These are phyloP conservation scores for Pythium phragmitis DNA, from an alignment of 352 stramenopile species.

Conservation along the genomic window DNA sequence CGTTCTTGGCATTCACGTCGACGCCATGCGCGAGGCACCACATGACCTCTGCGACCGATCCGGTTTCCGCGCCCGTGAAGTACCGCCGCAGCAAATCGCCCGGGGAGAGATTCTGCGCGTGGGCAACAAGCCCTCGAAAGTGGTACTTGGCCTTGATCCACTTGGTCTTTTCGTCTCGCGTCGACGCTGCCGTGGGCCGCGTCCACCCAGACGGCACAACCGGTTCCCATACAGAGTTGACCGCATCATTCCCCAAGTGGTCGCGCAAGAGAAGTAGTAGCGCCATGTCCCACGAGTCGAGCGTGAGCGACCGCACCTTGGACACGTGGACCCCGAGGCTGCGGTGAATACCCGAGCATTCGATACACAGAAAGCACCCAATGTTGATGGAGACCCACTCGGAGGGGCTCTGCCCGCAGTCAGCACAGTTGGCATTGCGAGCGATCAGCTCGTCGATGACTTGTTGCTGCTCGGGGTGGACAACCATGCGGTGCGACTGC, in stretches of 20 bases:
- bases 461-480: slow-evolving; percentile 79
- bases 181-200: slow-evolving; percentile 43
- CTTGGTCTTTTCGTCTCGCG: slow-evolving; percentile 72
- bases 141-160: slow-evolving; percentile 89
- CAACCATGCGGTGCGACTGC: slow-evolving; percentile 73
- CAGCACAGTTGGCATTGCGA: slow-evolving; percentile 60
- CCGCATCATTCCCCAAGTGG: slow-evolving; percentile 61
- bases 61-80: slow-evolving; percentile 37
- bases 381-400: slow-evolving; percentile 98
- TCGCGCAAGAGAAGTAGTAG: slow-evolving; percentile 63
- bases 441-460: slow-evolving; percentile 62
- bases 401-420: slow-evolving; percentile 74
- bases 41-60: slow-evolving; percentile 63
- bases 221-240: slow-evolving; percentile 75
- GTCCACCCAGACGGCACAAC: slow-evolving; percentile 50
- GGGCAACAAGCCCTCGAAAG: slow-evolving; percentile 65
- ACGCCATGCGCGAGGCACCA: slow-evolving; percentile 79
- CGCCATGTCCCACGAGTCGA: slow-evolving; percentile 90
- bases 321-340: slow-evolving; percentile 96
- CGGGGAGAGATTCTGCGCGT: slow-evolving; percentile 22
- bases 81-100: slow-evolving; percentile 46
- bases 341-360: slow-evolving; percentile 96
- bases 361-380: slow-evolving; percentile 95
- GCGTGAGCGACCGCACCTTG: slow-evolving; percentile 91
- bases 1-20: slow-evolving; percentile 62